Evolutionary conservation across 306 rosid species (phyloP).

Genomic region (Vigna hirtella): DNA sequence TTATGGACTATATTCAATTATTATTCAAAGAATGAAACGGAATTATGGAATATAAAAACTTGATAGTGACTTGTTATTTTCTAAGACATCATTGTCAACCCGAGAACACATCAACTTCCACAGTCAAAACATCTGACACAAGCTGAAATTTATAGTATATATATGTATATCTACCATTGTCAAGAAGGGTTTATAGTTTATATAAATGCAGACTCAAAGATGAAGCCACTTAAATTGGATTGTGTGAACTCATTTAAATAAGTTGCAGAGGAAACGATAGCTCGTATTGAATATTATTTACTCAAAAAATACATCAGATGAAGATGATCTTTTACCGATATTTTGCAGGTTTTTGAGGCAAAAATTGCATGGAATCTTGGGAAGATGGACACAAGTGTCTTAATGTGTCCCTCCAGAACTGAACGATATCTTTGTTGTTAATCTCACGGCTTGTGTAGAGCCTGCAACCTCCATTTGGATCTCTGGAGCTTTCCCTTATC

Average conservation of each 20-base stretch:
- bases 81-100: slow-evolving; percentile 35
- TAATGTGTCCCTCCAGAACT: slow-evolving; percentile 74
- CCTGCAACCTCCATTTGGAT: slow-evolving; percentile 61
- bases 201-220: slow-evolving; percentile 15
- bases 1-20: neutral
- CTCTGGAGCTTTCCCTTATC: slow-evolving; percentile 59
- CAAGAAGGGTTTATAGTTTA: slow-evolving; percentile 19
- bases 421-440: slow-evolving; percentile 50
- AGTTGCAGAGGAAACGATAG: neutral
- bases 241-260: neutral
- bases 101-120: slow-evolving; percentile 16
- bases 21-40: neutral
- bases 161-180: neutral
- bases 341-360: slow-evolving; percentile 69
- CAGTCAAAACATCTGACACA: slow-evolving; percentile 8
- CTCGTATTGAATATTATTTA: neutral
- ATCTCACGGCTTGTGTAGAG: slow-evolving; percentile 75
- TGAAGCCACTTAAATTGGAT: neutral
- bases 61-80: slow-evolving; percentile 14
- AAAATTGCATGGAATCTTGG: slow-evolving; percentile 55
- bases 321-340: slow-evolving; percentile 49
- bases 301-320: neutral
- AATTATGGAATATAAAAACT: neutral
- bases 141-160: neutral
- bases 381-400: slow-evolving; percentile 62